phyloP scores from a whole-genome alignment of 2,329 filamentous ascomycete species.

The Ophiostoma himal-ulmi region DNA sequence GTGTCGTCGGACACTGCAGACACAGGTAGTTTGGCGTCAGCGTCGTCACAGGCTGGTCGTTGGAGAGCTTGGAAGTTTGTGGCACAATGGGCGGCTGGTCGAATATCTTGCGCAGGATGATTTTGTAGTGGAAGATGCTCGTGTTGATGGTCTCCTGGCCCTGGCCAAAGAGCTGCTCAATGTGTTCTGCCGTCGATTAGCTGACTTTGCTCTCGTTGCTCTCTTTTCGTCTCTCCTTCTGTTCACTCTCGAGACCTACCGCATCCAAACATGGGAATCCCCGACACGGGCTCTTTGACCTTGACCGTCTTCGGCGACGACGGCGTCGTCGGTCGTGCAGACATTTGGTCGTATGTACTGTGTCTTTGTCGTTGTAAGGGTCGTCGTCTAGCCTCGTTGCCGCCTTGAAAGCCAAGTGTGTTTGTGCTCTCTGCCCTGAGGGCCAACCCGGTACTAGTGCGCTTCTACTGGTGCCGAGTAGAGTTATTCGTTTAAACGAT shows the following conservation, averaged over 20 bases:
- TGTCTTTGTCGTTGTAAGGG: neutral
- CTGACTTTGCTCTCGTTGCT: neutral
- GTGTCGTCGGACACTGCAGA: slow-evolving; percentile 65
- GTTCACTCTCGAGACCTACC: slow-evolving; percentile 41
- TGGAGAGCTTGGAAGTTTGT: slow-evolving; percentile 57
- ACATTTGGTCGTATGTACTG: slow-evolving; percentile 35
- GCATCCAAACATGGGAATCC: slow-evolving; percentile 58
- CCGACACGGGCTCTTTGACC: slow-evolving; percentile 54
- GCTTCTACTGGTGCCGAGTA: neutral
- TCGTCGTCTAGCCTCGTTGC: neutral
- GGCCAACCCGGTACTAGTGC: neutral
- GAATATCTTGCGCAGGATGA: slow-evolving; percentile 64
- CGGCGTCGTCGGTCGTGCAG: slow-evolving; percentile 44
- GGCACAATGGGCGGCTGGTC: slow-evolving; percentile 59
- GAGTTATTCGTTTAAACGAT: neutral
- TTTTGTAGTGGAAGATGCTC: slow-evolving; percentile 66
- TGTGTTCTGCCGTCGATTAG: slow-evolving; percentile 54
- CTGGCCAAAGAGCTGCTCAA: slow-evolving; percentile 59
- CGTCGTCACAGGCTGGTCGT: slow-evolving; percentile 53
- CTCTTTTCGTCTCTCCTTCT: neutral
- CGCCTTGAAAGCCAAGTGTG: neutral
- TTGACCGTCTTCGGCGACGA: slow-evolving; percentile 53
- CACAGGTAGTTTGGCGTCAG: slow-evolving; percentile 66
- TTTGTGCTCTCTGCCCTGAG: neutral
- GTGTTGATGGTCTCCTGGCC: slow-evolving; percentile 60